Base-by-base conservation (phyloP, 805 yeast species). In the Saccharomycopsis synnaedendra region DNA sequence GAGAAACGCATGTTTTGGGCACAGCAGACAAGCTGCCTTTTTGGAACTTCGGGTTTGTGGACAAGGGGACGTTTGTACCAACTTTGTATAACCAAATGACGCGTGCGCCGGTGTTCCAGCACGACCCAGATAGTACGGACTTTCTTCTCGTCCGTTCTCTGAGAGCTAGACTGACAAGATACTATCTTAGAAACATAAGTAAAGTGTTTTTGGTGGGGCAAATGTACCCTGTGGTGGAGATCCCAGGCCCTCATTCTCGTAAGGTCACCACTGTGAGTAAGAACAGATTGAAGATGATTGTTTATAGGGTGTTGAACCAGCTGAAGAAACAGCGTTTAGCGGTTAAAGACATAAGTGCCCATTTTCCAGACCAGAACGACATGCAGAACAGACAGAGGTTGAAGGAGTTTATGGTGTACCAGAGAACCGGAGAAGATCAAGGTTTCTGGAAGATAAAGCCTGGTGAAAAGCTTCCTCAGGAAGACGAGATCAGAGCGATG, bases 11-110 rank as follows among this genome's bases (percentile, higher is more conserved):
- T 64, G 96, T 93, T 3, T 69, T 93, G 36, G 97, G 96, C n/a
- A 85, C 86, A 1, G 96, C 89, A 60, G 98, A 93, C 64, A 75
- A 94, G 57, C 85, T 96, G 5, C 97, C 98, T 8, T 93, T 93
- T 61, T 93, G 98, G 97, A 93, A 89, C 62, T 93, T 88, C 67
- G 98, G 98, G 1, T 85, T 84, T 66, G 97, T 93, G 5, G 96
- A 87, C 42, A 85, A 88, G 3, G 98, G 98, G 3, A 86, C 83
- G 56, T 78, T 87, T 47, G 96, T 89, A 3, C 97, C 97, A 1
- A 85, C 98, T 0, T 66, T 90, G 42, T 93, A 93, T 66, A 93
- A 90, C 61, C 84, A 87, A 57, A 82, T 93, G 83, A 63, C 83
- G 4, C 69, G 98, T 52, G 97, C 98, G 0, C 98, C 98, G 0